Evolutionary conservation across 2,329 filamentous ascomycete species (phyloP).

Genomic region (Bipolaris oryzae): DNA sequence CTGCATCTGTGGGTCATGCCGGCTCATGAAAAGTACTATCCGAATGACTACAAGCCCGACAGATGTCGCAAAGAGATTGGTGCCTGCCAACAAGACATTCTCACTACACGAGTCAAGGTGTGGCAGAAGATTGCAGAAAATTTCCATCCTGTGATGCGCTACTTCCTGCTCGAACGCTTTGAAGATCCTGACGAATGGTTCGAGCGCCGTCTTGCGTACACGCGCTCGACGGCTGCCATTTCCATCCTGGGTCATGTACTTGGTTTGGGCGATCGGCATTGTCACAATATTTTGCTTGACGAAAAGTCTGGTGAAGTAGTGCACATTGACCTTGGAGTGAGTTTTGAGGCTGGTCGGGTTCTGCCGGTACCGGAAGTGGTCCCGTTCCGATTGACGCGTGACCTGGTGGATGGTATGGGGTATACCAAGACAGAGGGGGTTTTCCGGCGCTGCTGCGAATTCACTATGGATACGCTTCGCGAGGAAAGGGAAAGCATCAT

Average conservation of each 20-base stretch:
- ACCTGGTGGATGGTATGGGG: constrained; percentile 97
- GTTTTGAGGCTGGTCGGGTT: constrained; percentile 96
- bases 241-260: constrained; percentile 94
- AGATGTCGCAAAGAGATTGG: constrained; percentile 81
- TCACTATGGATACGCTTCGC: constrained; percentile 91
- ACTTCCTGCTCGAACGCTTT: constrained; percentile 97
- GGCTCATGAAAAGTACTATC: constrained; percentile 85
- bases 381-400: constrained; percentile 90
- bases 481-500: constrained; percentile 97
- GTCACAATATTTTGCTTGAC: constrained; percentile 95
- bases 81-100: constrained; percentile 70
- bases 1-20: constrained; percentile 91
- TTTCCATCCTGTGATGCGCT: constrained; percentile 92
- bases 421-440: constrained; percentile 94
- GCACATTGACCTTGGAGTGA: constrained; percentile 95
- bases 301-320: constrained; percentile 89
- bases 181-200: constrained; percentile 97
- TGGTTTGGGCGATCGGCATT: constrained; percentile 91
- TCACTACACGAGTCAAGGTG: constrained; percentile 72
- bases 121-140: constrained; percentile 80
- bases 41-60: constrained; percentile 77
- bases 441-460: constrained; percentile 97
- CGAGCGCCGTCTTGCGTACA: constrained; percentile 84
- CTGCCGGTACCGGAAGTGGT: constrained; percentile 94
- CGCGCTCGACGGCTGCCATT: constrained; percentile 89